Evolutionary conservation across 352 stramenopile genomes (phyloP), one percentile per base, ranked within the genome.

Genomic region (Saprolegnia parasitica): DNA sequence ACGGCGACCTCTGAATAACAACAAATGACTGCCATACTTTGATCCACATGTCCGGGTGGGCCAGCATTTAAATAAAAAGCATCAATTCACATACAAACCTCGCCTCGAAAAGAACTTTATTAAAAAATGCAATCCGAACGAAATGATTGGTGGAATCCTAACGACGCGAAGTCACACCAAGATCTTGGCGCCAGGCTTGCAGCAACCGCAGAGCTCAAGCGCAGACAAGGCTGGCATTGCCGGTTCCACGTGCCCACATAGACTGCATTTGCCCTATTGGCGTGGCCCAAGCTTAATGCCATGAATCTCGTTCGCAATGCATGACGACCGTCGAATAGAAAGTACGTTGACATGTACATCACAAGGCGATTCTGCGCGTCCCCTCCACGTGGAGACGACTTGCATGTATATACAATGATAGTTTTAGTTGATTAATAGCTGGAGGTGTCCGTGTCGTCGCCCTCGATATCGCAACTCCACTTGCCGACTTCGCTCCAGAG

Each of bases 401-500:
- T n/a, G n/a, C n/a, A n/a, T n/a, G n/a, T n/a, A n/a, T n/a, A n/a
- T n/a, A n/a, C n/a, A n/a, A n/a, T n/a, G n/a, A n/a, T n/a, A n/a
- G n/a, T n/a, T n/a, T n/a, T 35, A 49, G 13, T 49, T n/a, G 42
- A 49, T 49, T 49, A 49, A n/a, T 49, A 49, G 18, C 13, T n/a
- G 18, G 42, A 49, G 11, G 42, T n/a, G 42, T 49, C 42, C 3
- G 54, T 61, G 15, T 35, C 54, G 6, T 61, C 11, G 26, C 26
- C 35, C 15, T 56, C 29, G 42, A 67, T 55, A 15, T 67, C 58
- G 16, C 20, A 24, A 20, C 58, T 40, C n/a, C 35, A 54, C 39
- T 67, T 54, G 2, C 58, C 42, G 39, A 67, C 58, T 39, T 54
- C 20, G 42, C 45, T 67, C 58, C 58, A 67, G 21, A 67, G 23